A percentile compares a stretch with the other conserved stretches of the same genome.
phyloP scores from a whole-genome alignment of 495 filamentous ascomycete genomes.

The Aspergillus sclerotiicarbonarius region DNA sequence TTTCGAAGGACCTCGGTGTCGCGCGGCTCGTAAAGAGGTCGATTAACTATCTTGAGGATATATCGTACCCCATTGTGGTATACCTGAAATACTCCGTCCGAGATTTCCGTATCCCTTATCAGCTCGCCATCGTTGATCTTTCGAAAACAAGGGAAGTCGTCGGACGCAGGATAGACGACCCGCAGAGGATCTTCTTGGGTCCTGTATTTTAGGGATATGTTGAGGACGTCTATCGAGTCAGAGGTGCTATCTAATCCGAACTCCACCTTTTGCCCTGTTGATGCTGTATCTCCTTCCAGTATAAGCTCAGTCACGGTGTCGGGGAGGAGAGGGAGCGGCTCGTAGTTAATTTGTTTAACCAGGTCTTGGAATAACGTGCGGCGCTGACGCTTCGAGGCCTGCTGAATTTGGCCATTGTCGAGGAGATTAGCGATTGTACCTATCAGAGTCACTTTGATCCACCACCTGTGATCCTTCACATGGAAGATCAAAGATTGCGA shows the following conservation, averaged over 20 bases:
- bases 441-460: conserved; percentile 17
- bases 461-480: conserved; percentile 11
- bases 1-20: conserved; percentile 21
- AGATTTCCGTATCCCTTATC: conserved; percentile 13
- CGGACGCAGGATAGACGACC: conserved; percentile 15
- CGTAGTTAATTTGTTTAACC: conserved; percentile 12
- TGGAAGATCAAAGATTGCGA: conserved; percentile 14
- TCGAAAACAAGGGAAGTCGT: conserved; percentile 18
- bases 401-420: not conserved
- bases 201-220: conserved; percentile 9
- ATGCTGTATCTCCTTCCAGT: conserved; percentile 10
- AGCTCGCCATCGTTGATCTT: conserved; percentile 12
- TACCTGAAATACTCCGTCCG: conserved; percentile 18
- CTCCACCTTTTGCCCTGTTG: not conserved
- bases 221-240: conserved; percentile 3
- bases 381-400: conserved; percentile 14
- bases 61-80: conserved; percentile 8
- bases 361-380: conserved; percentile 13
- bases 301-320: conserved; percentile 25
- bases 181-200: conserved; percentile 22
- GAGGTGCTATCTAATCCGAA: conserved; percentile 1
- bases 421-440: conserved; percentile 7
- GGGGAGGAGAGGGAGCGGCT: not conserved
- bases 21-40: conserved; percentile 19
- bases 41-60: conserved; percentile 23